These are phyloP conservation scores for Metarhizium rileyi DNA, from an alignment of 2,329 filamentous ascomycete genomes.

Conservation along the genomic window DNA sequence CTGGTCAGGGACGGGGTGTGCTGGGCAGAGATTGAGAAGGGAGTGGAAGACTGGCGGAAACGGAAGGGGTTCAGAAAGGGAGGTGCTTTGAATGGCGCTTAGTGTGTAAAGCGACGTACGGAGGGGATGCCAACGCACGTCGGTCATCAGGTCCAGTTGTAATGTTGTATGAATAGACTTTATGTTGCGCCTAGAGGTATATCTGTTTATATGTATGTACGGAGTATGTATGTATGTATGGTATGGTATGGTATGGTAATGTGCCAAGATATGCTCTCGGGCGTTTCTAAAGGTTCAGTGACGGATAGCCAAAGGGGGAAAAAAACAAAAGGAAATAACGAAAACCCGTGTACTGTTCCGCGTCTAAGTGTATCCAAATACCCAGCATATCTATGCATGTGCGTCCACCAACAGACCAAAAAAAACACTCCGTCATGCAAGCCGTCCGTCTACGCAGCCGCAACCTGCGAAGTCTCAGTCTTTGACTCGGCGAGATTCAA, in stretches of 20 bases:
- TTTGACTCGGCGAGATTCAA: slow-evolving; percentile 20
- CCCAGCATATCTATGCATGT: neutral
- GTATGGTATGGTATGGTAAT: too few relatives aligned
- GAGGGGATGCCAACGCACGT: neutral
- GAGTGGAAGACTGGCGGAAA: slow-evolving; percentile 72
- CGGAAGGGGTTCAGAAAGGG: slow-evolving; percentile 40
- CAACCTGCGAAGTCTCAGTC: slow-evolving; percentile 1
- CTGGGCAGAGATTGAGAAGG: slow-evolving; percentile 66
- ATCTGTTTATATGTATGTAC: too few relatives aligned
- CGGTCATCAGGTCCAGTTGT: too few relatives aligned
- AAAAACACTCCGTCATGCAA: neutral
- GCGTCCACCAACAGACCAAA: neutral
- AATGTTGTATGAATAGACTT: too few relatives aligned
- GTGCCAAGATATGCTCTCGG: neutral
- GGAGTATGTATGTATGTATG: too few relatives aligned
- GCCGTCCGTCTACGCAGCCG: neutral
- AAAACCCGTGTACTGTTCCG: too few relatives aligned
- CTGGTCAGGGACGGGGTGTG: slow-evolving; percentile 72
- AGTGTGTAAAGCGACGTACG: neutral
- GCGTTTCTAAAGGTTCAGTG: neutral
- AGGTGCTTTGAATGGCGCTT: neutral
- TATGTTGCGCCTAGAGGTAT: too few relatives aligned
- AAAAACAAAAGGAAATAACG: neutral
- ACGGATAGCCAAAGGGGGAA: neutral
- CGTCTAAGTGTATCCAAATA: neutral